Conservation (phyloP, 1,284 basidiomycete species). For the Thelephora terrestris region DNA sequence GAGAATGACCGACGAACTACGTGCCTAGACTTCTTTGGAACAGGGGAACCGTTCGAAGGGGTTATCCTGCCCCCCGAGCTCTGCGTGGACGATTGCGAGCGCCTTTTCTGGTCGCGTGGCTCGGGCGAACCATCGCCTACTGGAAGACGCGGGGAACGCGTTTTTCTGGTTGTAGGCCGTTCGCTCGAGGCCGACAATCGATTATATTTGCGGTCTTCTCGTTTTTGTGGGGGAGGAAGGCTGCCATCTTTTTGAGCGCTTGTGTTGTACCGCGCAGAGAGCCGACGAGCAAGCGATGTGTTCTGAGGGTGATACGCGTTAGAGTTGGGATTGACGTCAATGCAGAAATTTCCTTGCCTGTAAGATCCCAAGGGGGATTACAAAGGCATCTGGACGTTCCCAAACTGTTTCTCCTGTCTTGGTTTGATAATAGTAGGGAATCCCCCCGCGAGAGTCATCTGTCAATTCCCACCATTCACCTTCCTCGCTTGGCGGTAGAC, state of each 20-base stretch:
- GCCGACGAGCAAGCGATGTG: conserved; percentile 61
- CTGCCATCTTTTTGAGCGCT: conserved; percentile 6
- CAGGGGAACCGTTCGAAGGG: conserved; percentile 8
- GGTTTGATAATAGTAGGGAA: conserved; percentile 91
- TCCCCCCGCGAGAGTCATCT: conserved; percentile 66
- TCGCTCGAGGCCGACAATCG: no score
- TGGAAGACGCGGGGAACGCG: neutral
- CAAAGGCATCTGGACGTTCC: conserved; percentile 78
- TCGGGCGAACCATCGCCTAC: neutral
- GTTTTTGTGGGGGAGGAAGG: conserved; percentile 9
- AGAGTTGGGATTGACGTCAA: neutral
- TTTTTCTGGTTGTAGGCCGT: neutral
- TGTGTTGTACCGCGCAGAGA: conserved; percentile 24
- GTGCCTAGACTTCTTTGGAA: conserved; percentile 14
- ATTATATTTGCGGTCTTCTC: no score
- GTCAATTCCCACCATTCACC: conserved; percentile 95
- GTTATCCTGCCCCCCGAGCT: conserved; percentile 19
- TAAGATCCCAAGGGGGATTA: conserved; percentile 83
- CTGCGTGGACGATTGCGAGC: conserved; percentile 17
- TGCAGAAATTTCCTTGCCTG: conserved; percentile 40
- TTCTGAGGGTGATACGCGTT: conserved; percentile 34
- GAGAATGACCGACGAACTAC: conserved; percentile 30
- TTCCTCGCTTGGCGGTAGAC: conserved; percentile 71
- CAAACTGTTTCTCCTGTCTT: conserved; percentile 82
- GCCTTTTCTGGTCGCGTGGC: conserved; percentile 1